Base-by-base conservation (phyloP, 139 green algal genomes). In the Choricystis sp. region DNA sequence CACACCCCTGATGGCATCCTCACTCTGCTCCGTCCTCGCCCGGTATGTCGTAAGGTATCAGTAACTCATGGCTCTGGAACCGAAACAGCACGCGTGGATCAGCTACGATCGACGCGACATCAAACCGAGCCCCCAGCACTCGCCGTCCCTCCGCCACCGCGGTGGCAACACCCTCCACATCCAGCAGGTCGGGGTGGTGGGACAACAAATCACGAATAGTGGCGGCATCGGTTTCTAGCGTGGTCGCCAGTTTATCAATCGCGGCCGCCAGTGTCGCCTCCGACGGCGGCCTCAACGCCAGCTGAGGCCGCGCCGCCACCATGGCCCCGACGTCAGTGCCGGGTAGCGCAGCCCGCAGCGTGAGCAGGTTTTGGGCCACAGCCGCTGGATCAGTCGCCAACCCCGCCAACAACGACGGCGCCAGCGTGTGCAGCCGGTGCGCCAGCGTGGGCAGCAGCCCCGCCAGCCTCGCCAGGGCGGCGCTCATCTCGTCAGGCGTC, bases 341-440 rank as follows among this genome's bases (percentile, higher is more conserved):
- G 1, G 85, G 85, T 49, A 93, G 89, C 2, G 77, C 67, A 0
- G 22, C 9, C 49, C 84, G 83, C 4, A 93, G 61, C 29, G 58
- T 3, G 59, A 93, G 40, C 59, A 93, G 64, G 2, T 59, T 29
- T 59, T 29, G 4, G n/a, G 22, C 22, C 4, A 29, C 85, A 94
- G 61, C 83, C 83, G 0, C 57, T 94, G 61, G 85, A 83, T 76
- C 63, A 24, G 64, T 65, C 0, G 70, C 72, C 40, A 84, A 55
- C 16, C 64, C 57, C 0, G 67, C 76, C 4, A 85, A 58, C 16
- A 79, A 52, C 61, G 77, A 65, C 1, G 81, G 67, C 24, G 63
- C 62, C 77, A 83, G 79, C n/a, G 49, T 29, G 2, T 30, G 16
- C 56, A 83, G 57, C 57, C 76, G 76, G 0, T 56, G 27, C 1